Percentiles rank a stretch among this genome's conserved stretches.
phyloP scores from a whole-genome alignment of 306 rosid genomes.

The Datisca glomerata region DNA sequence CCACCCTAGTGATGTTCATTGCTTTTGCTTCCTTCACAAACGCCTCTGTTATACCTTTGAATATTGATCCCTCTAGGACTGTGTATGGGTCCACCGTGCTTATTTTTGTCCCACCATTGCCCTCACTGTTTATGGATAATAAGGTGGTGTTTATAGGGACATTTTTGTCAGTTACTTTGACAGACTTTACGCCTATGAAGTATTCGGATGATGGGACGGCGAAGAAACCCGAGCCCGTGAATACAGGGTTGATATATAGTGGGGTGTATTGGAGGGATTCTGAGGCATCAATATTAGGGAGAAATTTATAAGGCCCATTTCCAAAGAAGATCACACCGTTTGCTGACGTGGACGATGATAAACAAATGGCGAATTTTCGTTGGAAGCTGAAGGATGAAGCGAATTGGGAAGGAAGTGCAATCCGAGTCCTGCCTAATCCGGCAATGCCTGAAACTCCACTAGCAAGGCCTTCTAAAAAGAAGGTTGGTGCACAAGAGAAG shows the following conservation, averaged over 20 bases:
- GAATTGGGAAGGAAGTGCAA: neutral
- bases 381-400: constrained; percentile 1
- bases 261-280: neutral
- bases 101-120: constrained; percentile 61
- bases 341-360: neutral
- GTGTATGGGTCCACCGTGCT: constrained; percentile 62
- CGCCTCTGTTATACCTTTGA: constrained; percentile 29
- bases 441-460: constrained; percentile 1
- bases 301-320: neutral
- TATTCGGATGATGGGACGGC: neutral
- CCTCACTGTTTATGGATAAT: constrained; percentile 30
- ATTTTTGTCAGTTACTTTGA: constrained; percentile 14
- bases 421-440: constrained; percentile 1
- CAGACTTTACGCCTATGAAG: constrained; percentile 2
- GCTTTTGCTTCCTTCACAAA: constrained; percentile 18
- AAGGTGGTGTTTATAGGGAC: constrained; percentile 24
- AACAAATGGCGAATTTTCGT: neutral
- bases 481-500: neutral
- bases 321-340: constrained; percentile 1
- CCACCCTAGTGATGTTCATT: constrained; percentile 25
- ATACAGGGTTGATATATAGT: neutral
- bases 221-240: neutral
- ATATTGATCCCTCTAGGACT: constrained; percentile 41
- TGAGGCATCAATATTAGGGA: neutral
- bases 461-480: neutral